These are phyloP conservation scores for Naegleria lovaniensis DNA, from an alignment of 208 protist species.

Conservation along the genomic window DNA sequence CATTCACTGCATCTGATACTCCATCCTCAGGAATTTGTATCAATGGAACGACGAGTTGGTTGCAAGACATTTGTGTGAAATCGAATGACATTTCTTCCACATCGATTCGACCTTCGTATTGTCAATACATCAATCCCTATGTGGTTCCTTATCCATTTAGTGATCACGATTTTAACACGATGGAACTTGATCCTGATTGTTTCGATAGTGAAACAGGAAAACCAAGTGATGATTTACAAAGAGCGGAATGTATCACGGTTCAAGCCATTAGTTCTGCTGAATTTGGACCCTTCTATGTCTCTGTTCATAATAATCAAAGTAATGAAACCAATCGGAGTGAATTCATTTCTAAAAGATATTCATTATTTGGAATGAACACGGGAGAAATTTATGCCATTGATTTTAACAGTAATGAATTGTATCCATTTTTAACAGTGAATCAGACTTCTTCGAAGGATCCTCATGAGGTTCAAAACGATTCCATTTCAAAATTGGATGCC, in stretches of 20 bases:
- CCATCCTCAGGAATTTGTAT: neutral
- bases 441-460: too few species aligned
- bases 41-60: neutral
- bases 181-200: neutral
- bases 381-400: neutral
- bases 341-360: neutral
- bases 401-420: neutral
- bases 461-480: neutral
- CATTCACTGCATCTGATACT: too few species aligned
- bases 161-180: neutral
- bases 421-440: neutral
- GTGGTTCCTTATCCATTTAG: neutral
- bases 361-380: neutral
- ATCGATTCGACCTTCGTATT: neutral
- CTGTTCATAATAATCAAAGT: neutral
- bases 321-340: too few species aligned
- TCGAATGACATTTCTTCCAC: neutral
- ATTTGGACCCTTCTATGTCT: neutral
- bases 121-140: neutral
- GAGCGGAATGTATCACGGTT: neutral
- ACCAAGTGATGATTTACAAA: neutral
- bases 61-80: neutral
- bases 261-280: neutral
- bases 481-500: neutral
- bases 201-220: neutral